phyloP scores from a whole-genome alignment of 1,139 yeast species.

The Scheffersomyces segobiensis region DNA sequence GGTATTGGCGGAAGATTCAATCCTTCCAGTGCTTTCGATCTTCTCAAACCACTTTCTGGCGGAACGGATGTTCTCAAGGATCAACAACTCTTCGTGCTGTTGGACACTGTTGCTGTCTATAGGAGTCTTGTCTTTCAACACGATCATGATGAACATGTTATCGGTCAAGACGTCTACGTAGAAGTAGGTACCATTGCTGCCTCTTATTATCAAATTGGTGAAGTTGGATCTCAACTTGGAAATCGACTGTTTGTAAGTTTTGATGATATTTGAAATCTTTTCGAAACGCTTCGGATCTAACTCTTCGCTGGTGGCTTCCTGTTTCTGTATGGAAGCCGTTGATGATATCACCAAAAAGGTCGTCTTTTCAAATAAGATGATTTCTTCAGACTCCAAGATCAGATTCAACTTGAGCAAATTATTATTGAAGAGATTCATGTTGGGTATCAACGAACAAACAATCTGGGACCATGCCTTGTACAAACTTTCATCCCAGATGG shows the following conservation, averaged over 20 bases:
- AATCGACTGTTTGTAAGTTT: slow-evolving; percentile 91
- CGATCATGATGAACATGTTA: slow-evolving; percentile 77
- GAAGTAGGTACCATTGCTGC: slow-evolving; percentile 68
- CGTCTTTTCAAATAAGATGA: slow-evolving; percentile 88
- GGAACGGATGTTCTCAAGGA: slow-evolving; percentile 65
- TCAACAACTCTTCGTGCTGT: slow-evolving; percentile 60
- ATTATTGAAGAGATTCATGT: slow-evolving; percentile 77
- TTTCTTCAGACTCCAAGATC: slow-evolving; percentile 83
- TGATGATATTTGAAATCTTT: slow-evolving; percentile 89
- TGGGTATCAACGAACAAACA: slow-evolving; percentile 92
- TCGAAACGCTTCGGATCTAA: slow-evolving; percentile 92
- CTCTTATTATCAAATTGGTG: slow-evolving; percentile 73
- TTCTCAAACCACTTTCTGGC: slow-evolving; percentile 69
- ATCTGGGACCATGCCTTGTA: slow-evolving; percentile 97
- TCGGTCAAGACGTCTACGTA: slow-evolving; percentile 68
- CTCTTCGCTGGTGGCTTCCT: slow-evolving; percentile 8
- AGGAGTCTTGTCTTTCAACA: slow-evolving; percentile 39
- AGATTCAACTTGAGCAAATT: slow-evolving; percentile 74
- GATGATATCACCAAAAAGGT: slow-evolving; percentile 89
- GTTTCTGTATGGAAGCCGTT: slow-evolving; percentile 46
- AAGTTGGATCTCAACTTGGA: slow-evolving; percentile 85
- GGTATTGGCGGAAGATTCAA: not conserved
- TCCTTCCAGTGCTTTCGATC: slow-evolving; percentile 35
- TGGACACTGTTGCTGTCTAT: slow-evolving; percentile 26
- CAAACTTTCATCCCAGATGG: slow-evolving; percentile 96